Base-by-base conservation (phyloP, 106 monocot species). In the Phalaenopsis equestris region DNA sequence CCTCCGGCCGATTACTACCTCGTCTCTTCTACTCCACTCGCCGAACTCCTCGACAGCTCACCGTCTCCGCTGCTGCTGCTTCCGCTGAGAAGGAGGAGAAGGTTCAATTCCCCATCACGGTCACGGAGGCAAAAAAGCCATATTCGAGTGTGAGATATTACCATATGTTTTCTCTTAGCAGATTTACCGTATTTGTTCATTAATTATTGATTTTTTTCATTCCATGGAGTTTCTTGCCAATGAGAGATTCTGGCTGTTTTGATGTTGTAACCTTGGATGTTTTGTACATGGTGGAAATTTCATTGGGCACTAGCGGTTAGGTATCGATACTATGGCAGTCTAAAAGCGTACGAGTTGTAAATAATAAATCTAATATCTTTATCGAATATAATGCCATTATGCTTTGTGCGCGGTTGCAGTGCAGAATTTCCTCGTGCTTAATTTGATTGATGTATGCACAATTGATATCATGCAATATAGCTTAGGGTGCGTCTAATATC, bases 51-150 rank as follows among this genome's bases (percentile, higher is more conserved):
- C 46, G 56, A n/a, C 58, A 42, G n/a, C 30, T 78, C 61, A 41
- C 90, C 15, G 80, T 91, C 36, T 79, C 86, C 36, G 49, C 84
- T 4, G 55, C 78, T 3, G 52, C 52, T 2, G 12, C 14, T 12
- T 52, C 52, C 12, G 52, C 14, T 52, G 52, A 52, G 47, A 61
- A 85, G 79, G 56, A 79, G 39, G 80, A 86, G 77, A 85, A 77
- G 43, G 86, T 90, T 9, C 49, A 76, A 18, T 77, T 80, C 5
- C 87, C 86, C 12, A 79, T 94, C 46, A 72, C 64, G 3, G 91
- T 97, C 83, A 87, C 88, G 11, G 94, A 94, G 82, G 85, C 92
- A 9, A 81, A 83, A 49, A 78, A 82, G 80, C 97, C 94, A 3
- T 49, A 80, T 24, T 97, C 97, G 24, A 89, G 87, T 58, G 97